Evolutionary conservation across 257 asterid species (phyloP).

Genomic region (Lantana camara): DNA sequence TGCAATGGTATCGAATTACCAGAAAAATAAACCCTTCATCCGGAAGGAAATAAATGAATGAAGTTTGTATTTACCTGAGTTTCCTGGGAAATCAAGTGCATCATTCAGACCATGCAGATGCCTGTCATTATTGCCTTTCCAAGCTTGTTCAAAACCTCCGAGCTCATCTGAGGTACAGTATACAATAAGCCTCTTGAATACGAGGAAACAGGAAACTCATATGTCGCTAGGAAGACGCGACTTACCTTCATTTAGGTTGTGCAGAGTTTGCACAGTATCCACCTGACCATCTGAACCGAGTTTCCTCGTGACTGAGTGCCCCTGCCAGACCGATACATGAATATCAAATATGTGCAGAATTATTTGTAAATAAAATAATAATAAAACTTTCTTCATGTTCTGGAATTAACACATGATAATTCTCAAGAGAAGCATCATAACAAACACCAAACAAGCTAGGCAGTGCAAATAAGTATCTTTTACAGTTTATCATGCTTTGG

Average conservation of each 20-base stretch:
- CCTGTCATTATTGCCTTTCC: constrained; percentile 57
- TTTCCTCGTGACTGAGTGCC: constrained; percentile 72
- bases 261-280: constrained; percentile 67
- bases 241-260: constrained; percentile 79
- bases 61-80: constrained; percentile 34
- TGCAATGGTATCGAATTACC: too few relatives aligned
- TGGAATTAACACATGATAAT: too few relatives aligned
- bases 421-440: too few relatives aligned
- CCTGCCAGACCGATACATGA: constrained; percentile 43
- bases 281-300: constrained; percentile 79
- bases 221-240: not conserved
- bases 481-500: too few relatives aligned
- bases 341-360: not conserved
- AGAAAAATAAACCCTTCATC: not conserved
- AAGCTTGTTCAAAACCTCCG: constrained; percentile 60
- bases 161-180: constrained; percentile 57
- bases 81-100: constrained; percentile 31
- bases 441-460: too few relatives aligned
- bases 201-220: not conserved
- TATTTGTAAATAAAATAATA: not conserved
- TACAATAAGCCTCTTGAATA: constrained; percentile 16
- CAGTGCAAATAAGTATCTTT: too few relatives aligned
- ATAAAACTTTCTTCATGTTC: not conserved
- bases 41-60: not conserved
- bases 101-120: constrained; percentile 42